Evolutionary conservation across 768 basidiomycete genomes (phyloP).

Genomic region (Phaeotremella fagi): DNA sequence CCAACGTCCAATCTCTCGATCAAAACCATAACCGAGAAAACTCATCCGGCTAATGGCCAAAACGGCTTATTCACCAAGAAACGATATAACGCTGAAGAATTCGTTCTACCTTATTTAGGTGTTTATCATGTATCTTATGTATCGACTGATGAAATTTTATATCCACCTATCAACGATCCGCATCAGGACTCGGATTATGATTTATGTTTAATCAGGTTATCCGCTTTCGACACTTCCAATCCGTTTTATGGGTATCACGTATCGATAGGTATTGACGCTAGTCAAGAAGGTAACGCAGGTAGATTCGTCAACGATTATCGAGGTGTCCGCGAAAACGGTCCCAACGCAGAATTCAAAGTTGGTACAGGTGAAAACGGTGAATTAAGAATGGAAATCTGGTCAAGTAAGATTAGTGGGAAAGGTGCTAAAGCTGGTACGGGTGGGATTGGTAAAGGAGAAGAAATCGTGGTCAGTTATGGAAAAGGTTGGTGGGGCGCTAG

Average conservation of each 20-base stretch:
- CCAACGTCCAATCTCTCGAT: constrained; percentile 55
- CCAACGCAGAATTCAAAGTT: constrained; percentile 44
- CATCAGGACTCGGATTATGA: constrained; percentile 64
- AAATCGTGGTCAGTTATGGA: constrained; percentile 83
- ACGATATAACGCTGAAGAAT: constrained; percentile 62
- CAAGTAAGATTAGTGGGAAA: constrained; percentile 19
- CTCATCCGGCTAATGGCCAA: constrained; percentile 75
- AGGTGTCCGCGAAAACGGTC: constrained; percentile 56
- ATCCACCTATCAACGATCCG: background rate
- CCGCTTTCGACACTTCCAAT: constrained; percentile 23
- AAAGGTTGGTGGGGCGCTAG: constrained; percentile 74
- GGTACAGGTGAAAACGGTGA: constrained; percentile 54
- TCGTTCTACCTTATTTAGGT: constrained; percentile 76
- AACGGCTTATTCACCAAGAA: constrained; percentile 72
- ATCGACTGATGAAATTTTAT: constrained; percentile 51
- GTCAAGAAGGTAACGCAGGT: constrained; percentile 72
- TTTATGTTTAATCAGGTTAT: constrained; percentile 57
- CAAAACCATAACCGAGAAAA: constrained; percentile 52
- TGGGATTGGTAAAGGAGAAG: constrained; percentile 71
- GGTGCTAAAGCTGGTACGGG: constrained; percentile 42
- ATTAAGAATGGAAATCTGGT: constrained; percentile 69
- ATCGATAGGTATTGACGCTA: constrained; percentile 71
- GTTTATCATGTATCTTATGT: constrained; percentile 71
- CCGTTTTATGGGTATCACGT: constrained; percentile 38
- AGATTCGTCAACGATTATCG: constrained; percentile 89